Conservation (phyloP, 257 asterid species). For the Solanum virginianum region DNA sequence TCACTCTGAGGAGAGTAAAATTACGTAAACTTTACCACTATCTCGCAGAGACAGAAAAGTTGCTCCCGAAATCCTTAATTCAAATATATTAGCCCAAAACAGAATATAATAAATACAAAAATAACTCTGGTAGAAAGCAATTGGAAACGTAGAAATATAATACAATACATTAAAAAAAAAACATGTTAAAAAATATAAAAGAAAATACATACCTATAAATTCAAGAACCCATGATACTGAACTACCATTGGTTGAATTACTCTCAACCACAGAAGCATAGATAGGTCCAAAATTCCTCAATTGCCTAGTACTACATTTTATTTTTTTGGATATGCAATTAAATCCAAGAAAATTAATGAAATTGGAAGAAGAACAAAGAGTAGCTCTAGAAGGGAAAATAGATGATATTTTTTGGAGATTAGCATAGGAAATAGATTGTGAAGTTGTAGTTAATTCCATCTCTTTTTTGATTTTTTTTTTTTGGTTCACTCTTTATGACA, state of each 20-base stretch:
- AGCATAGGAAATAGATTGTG: background rate
- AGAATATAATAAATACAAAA: too few relatives aligned
- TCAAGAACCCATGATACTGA: constrained; percentile 70
- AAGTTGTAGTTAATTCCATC: background rate
- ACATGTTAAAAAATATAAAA: background rate
- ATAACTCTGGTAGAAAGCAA: too few relatives aligned
- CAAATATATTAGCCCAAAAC: too few relatives aligned
- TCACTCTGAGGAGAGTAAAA: too few relatives aligned
- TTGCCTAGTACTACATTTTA: constrained; percentile 21
- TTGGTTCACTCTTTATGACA: background rate
- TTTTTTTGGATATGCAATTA: constrained; percentile 32
- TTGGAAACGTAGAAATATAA: too few relatives aligned
- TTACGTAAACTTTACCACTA: too few relatives aligned
- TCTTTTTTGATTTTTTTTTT: background rate
- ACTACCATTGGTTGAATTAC: constrained; percentile 6
- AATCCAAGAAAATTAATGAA: constrained; percentile 35
- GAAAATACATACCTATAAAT: constrained; percentile 46
- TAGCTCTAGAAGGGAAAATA: constrained; percentile 10
- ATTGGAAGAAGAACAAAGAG: constrained; percentile 6
- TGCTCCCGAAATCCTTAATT: too few relatives aligned
- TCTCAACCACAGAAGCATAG: constrained; percentile 34
- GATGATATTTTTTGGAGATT: background rate
- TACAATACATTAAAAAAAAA: too few relatives aligned
- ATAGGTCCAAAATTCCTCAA: constrained; percentile 37
- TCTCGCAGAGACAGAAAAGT: too few relatives aligned